phyloP scores from a whole-genome alignment of 495 filamentous ascomycete genomes.

The Penicilliopsis zonata region DNA sequence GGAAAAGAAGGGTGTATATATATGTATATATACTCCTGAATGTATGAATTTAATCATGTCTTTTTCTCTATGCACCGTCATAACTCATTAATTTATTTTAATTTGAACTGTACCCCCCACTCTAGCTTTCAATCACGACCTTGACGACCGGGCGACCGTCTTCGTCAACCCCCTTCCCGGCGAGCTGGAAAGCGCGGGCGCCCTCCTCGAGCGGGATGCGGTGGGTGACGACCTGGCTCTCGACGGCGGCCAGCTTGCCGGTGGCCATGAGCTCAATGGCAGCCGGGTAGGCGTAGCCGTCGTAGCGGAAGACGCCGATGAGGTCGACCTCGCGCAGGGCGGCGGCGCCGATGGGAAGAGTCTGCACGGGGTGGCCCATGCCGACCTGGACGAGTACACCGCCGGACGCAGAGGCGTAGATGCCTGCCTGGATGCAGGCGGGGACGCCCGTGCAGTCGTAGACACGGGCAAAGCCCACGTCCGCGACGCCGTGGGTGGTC shows the following conservation, averaged over 20 bases:
- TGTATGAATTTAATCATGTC: too few relatives aligned
- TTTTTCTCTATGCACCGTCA: too few relatives aligned
- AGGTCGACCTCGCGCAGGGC: constrained; percentile 85
- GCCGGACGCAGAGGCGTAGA: constrained; percentile 70
- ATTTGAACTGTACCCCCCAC: too few relatives aligned
- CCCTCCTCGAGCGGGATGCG: constrained; percentile 53
- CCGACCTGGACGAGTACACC: constrained; percentile 80
- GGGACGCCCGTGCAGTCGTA: constrained; percentile 93
- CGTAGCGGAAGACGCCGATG: constrained; percentile 84
- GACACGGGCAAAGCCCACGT: constrained; percentile 63
- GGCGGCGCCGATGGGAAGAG: constrained; percentile 71
- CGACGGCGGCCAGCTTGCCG: constrained; percentile 39
- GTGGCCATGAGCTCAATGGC: constrained; percentile 62
- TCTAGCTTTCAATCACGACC: constrained; percentile 54
- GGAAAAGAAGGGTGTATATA: too few relatives aligned
- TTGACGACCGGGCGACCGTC: constrained; percentile 71
- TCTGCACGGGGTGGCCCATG: constrained; percentile 89
- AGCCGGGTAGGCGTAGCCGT: constrained; percentile 65
- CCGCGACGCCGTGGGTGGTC: constrained; percentile 32
- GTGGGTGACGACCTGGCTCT: constrained; percentile 64
- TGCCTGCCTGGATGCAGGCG: constrained; percentile 70
- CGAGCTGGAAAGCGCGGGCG: constrained; percentile 65
- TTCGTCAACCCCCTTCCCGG: constrained; percentile 68
- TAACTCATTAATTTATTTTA: too few relatives aligned
- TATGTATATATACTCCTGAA: too few relatives aligned